These are phyloP conservation scores for Trichoderma simmonsii DNA, from an alignment of 2,329 filamentous ascomycete species.

Conservation along the genomic window DNA sequence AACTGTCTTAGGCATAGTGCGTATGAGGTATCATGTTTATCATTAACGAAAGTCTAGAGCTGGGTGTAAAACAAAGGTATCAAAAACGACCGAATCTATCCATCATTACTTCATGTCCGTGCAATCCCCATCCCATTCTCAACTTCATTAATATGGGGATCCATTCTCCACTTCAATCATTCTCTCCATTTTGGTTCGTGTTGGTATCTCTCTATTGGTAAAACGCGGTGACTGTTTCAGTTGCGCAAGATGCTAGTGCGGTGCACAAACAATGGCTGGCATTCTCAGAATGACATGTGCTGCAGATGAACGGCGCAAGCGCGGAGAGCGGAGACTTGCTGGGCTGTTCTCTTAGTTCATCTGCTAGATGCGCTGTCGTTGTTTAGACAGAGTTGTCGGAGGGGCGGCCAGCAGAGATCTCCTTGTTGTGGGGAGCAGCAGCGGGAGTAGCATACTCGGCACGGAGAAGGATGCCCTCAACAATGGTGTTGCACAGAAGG, in stretches of 20 bases:
- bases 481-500: constrained; percentile 21
- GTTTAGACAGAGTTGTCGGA: background rate
- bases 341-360: background rate
- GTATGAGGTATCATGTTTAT: constrained; percentile 11
- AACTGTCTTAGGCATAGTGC: background rate
- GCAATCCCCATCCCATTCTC: background rate
- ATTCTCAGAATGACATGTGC: background rate
- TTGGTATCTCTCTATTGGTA: constrained; percentile 6
- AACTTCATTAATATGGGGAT: constrained; percentile 7
- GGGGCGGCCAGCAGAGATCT: constrained; percentile 1
- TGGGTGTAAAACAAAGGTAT: background rate
- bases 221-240: background rate
- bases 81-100: constrained; percentile 14
- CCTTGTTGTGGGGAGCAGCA: background rate
- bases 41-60: constrained; percentile 11
- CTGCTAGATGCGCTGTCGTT: background rate
- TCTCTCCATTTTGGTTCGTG: background rate
- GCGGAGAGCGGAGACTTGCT: background rate
- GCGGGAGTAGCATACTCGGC: background rate
- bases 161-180: background rate
- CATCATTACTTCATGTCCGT: background rate
- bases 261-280: background rate
- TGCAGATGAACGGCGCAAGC: background rate
- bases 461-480: constrained; percentile 18
- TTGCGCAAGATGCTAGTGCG: background rate